Percentiles rank a stretch among this genome's conserved stretches.
Evolutionary conservation across 306 rosid species (phyloP).

Genomic region (Rubus idaeus): DNA sequence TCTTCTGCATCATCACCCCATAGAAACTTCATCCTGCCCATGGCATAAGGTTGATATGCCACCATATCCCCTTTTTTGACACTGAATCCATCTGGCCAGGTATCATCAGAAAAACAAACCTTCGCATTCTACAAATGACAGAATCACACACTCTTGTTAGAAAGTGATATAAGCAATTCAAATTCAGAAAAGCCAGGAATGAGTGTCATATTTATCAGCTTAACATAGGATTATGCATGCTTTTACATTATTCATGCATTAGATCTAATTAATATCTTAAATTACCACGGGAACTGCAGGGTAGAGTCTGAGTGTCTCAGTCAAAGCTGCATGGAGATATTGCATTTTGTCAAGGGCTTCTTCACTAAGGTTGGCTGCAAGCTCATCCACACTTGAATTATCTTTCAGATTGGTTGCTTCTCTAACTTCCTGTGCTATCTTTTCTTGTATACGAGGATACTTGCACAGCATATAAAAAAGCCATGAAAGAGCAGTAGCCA

Average conservation of each 20-base stretch:
- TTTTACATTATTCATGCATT: not conserved
- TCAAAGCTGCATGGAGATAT: conserved; percentile 52
- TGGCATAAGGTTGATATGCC: conserved; percentile 31
- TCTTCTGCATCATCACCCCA: conserved; percentile 42
- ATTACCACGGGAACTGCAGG: conserved; percentile 65
- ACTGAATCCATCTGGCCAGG: conserved; percentile 31
- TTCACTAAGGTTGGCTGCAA: conserved; percentile 39
- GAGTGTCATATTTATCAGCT: no score
- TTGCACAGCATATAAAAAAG: conserved; percentile 51
- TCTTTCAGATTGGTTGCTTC: conserved; percentile 30
- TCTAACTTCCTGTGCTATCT: conserved; percentile 43
- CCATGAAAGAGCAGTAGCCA: conserved; percentile 41
- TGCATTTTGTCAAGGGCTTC: conserved; percentile 52
- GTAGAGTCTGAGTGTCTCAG: conserved; percentile 57
- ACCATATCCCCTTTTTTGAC: conserved; percentile 32
- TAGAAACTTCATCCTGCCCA: conserved; percentile 31
- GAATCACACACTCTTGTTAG: not conserved
- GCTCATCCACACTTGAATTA: conserved; percentile 26
- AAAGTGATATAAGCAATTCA: not conserved
- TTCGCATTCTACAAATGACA: not conserved
- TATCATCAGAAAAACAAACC: conserved; percentile 25
- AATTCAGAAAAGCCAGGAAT: not conserved
- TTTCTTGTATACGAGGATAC: conserved; percentile 52
- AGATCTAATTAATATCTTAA: not conserved
- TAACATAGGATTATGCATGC: no score